A percentile compares a stretch with the other conserved stretches of the same genome.
Evolutionary conservation across 2,329 filamentous ascomycete genomes (phyloP).

Genomic region (Fusarium piperis): DNA sequence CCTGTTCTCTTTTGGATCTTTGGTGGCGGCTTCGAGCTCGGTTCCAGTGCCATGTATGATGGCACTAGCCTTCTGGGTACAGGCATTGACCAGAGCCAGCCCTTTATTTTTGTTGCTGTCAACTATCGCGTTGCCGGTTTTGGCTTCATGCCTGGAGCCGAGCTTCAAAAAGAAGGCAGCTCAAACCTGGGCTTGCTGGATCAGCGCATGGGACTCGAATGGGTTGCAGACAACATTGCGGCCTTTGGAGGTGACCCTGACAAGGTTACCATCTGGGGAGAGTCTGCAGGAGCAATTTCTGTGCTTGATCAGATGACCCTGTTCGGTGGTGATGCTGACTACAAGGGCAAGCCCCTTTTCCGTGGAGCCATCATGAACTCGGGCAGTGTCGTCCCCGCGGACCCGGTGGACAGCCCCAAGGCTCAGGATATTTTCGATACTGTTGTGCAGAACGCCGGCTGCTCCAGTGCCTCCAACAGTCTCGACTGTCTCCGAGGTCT

Average conservation of each 20-base stretch:
- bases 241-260: constrained; percentile 81
- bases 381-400: constrained; percentile 69
- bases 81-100: constrained; percentile 55
- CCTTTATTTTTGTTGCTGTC: constrained; percentile 78
- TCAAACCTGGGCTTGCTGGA: constrained; percentile 78
- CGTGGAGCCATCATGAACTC: constrained; percentile 82
- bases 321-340: constrained; percentile 76
- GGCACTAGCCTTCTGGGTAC: constrained; percentile 56
- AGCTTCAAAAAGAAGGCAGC: constrained; percentile 73
- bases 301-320: constrained; percentile 80
- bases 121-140: constrained; percentile 83
- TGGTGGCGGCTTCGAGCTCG: constrained; percentile 71
- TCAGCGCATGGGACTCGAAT: constrained; percentile 76
- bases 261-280: constrained; percentile 84
- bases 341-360: constrained; percentile 80
- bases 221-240: constrained; percentile 81
- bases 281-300: constrained; percentile 77
- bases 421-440: constrained; percentile 72
- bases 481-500: constrained; percentile 72
- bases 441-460: constrained; percentile 70
- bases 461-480: constrained; percentile 64
- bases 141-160: constrained; percentile 76
- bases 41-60: constrained; percentile 63
- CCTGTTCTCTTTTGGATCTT: constrained; percentile 78
- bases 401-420: constrained; percentile 72